phyloP scores from a whole-genome alignment of 129 eudicot genomes.

The Flaveria ramosissima region DNA sequence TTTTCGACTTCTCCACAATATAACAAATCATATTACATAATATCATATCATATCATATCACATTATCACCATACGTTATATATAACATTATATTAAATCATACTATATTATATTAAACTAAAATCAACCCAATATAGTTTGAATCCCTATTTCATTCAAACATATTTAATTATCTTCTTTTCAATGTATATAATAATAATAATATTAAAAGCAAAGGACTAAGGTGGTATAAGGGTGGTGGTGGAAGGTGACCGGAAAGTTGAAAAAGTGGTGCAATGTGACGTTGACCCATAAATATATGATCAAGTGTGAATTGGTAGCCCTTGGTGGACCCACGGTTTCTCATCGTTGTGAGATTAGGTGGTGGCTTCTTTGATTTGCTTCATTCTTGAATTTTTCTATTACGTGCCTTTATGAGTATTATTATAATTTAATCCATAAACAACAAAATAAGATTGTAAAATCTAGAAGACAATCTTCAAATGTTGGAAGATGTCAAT shows the following conservation, averaged over 20 bases:
- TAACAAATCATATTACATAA: too few relatives aligned
- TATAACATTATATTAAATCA: too few relatives aligned
- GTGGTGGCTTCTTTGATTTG: constrained; percentile 28
- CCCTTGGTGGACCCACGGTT: constrained; percentile 22
- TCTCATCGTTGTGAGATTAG: constrained; percentile 28
- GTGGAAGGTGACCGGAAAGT: constrained; percentile 47
- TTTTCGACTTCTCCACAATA: too few relatives aligned
- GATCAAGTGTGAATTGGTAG: too few relatives aligned
- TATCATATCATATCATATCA: too few relatives aligned
- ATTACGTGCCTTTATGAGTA: background rate
- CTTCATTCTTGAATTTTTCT: constrained; percentile 14
- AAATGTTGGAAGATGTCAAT: constrained; percentile 21
- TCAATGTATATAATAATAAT: too few relatives aligned
- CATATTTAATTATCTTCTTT: too few relatives aligned
- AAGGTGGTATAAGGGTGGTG: constrained; percentile 7
- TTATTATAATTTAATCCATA: background rate
- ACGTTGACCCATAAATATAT: constrained; percentile 44
- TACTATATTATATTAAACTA: too few relatives aligned
- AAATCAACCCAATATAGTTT: too few relatives aligned
- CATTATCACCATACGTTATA: too few relatives aligned
- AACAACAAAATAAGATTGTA: background rate
- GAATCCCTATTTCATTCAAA: too few relatives aligned
- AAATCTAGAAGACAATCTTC: background rate
- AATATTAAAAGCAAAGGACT: background rate
- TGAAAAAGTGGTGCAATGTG: constrained; percentile 32